Base-by-base conservation (phyloP, 495 filamentous ascomycete genomes). In the Hyphodiscus hymeniophilus region DNA sequence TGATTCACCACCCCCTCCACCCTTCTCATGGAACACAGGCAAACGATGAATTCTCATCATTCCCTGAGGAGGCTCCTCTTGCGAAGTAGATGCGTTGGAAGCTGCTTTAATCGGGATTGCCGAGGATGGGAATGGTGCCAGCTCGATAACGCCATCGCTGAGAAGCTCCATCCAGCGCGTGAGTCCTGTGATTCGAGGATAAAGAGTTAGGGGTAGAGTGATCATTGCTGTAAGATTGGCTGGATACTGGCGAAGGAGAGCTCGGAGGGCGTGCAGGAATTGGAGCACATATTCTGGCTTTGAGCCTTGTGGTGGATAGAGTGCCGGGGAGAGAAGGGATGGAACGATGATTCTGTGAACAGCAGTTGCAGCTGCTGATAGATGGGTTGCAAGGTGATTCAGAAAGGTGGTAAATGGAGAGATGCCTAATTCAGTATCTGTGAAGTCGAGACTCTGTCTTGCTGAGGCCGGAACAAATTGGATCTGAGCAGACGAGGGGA, bases 161-260 rank as follows among this genome's bases (percentile, higher is more conserved):
- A 97, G 72, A 7, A 89, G 63, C 62, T 97, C 92, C 42, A 88
- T 82, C 89, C 89, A 96, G 17, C 91, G 81, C 21, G 87, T 75
- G 5, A 96, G 68, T 3, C 86, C 90, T 0, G 81, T 76, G 42
- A 67, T 75, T 18, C 94, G 82, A 0, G 91, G 87, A 60, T 85
- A 86, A 1, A 97, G 77, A 1, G 84, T 81, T 22, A 91, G 69
- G 0, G 91, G 88, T 3, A 96, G 53, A 0, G 89, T 89, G 33
- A 89, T 69, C 51, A 97, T 73, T 7, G 77, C 79, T 5, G 84
- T 87, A 38, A 94, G 70, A 20, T 78, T 79, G 1, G 64, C 63
- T 10, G 81, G 62, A 58, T 87, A 74, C 23, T 74, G 71, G 21
- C 80, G 81, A 33, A 95, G 68, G 5, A 98, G 69, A 6, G 83